phyloP scores from a whole-genome alignment of 2,329 filamentous ascomycete genomes.

The Rasamsonia emersonii region DNA sequence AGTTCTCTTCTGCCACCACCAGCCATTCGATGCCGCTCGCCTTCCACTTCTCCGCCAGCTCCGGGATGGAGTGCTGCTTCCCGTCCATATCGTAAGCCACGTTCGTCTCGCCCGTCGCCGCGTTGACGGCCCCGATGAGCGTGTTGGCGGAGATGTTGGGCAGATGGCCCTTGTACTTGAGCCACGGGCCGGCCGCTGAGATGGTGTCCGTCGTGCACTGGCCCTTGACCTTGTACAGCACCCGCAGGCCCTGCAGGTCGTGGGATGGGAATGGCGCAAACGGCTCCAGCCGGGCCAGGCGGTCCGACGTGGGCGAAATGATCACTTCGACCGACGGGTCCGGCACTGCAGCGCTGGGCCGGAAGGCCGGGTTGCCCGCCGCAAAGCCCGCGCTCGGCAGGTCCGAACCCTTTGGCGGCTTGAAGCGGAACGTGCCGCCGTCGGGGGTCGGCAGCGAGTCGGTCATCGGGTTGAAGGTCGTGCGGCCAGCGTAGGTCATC shows the following conservation, averaged over 20 bases:
- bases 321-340: constrained; percentile 63
- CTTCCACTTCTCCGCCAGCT: constrained; percentile 79
- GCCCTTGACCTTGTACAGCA: constrained; percentile 92
- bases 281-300: constrained; percentile 82
- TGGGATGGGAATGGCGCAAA: constrained; percentile 72
- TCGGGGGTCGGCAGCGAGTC: constrained; percentile 73
- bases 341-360: constrained; percentile 62
- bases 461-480: constrained; percentile 92
- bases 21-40: constrained; percentile 69
- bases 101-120: constrained; percentile 86
- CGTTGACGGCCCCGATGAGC: constrained; percentile 88
- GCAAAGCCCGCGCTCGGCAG: constrained; percentile 69
- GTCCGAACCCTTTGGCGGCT: constrained; percentile 56
- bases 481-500: constrained; percentile 84
- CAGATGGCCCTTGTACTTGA: constrained; percentile 98
- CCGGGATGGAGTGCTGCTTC: constrained; percentile 67
- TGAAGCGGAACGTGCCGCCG: constrained; percentile 77
- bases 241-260: constrained; percentile 68
- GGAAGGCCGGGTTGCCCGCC: constrained; percentile 64
- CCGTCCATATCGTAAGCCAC: constrained; percentile 81
- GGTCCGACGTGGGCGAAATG: constrained; percentile 78
- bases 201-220: constrained; percentile 99
- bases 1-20: constrained; percentile 95
- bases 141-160: constrained; percentile 98
- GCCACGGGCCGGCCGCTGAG: constrained; percentile 90